Conservation (phyloP, 2,329 filamentous ascomycete species). For the Huntiella omanensis region DNA sequence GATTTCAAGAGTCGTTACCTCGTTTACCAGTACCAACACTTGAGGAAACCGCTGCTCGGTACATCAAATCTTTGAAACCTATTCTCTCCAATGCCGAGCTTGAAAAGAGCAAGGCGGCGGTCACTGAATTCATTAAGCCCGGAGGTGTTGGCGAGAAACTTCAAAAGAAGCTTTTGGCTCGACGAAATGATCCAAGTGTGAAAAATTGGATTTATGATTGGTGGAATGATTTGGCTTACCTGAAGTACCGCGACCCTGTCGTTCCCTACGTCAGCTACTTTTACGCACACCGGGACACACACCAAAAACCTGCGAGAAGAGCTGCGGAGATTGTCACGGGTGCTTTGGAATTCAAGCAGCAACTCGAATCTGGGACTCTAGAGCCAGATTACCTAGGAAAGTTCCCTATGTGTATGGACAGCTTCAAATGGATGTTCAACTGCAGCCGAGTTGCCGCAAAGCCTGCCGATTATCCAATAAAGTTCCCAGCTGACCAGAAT, state of each 20-base stretch:
- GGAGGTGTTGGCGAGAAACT: constrained; percentile 65
- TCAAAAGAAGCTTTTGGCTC: constrained; percentile 70
- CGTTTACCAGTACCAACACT: constrained; percentile 62
- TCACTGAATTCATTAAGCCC: constrained; percentile 76
- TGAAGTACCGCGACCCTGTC: constrained; percentile 83
- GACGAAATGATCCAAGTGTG: constrained; percentile 56
- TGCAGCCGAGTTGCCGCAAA: constrained; percentile 66
- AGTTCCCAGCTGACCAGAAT: constrained; percentile 56
- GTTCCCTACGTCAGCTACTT: constrained; percentile 99
- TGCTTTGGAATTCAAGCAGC: constrained; percentile 81
- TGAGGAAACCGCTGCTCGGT: constrained; percentile 62
- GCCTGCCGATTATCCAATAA: constrained; percentile 64
- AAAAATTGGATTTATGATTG: constrained; percentile 96
- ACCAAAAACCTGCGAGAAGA: constrained; percentile 71
- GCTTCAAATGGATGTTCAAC: constrained; percentile 99
- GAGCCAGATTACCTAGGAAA: constrained; percentile 99
- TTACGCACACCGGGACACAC: constrained; percentile 93
- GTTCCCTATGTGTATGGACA: constrained; percentile 93
- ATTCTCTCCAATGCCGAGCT: constrained; percentile 51
- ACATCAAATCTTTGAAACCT: constrained; percentile 62
- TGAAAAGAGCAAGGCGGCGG: constrained; percentile 58
- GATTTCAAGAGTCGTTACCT: constrained; percentile 73
- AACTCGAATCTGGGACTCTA: constrained; percentile 63
- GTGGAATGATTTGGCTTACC: constrained; percentile 94
- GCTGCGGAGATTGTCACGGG: constrained; percentile 78